Percentiles rank a stretch among this genome's conserved stretches.
Evolutionary conservation across 352 stramenopile species (phyloP).

Genomic region (Phytophthora sojae): DNA sequence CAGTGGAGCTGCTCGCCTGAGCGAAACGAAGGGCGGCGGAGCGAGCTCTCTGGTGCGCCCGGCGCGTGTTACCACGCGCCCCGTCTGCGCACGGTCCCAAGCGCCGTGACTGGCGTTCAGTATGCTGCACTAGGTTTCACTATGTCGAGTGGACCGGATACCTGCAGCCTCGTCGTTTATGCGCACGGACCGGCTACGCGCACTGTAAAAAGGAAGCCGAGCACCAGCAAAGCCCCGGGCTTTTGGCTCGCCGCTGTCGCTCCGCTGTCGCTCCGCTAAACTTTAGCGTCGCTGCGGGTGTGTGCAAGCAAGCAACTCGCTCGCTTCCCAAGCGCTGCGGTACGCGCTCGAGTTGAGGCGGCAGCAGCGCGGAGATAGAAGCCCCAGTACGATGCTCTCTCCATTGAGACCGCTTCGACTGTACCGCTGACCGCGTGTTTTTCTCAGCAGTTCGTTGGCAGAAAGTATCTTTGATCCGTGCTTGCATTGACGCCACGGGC

Average conservation of each 20-base stretch:
- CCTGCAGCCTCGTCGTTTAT: conserved; percentile 2
- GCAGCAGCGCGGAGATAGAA: too few relatives aligned
- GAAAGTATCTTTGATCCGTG: conserved; percentile 19
- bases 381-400: too few relatives aligned
- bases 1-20: too few relatives aligned
- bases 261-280: background rate
- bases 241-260: too few relatives aligned
- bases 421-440: background rate
- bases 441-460: conserved; percentile 8
- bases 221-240: background rate
- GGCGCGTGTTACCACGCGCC: conserved; percentile 1
- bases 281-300: conserved; percentile 11
- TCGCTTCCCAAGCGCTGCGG: background rate
- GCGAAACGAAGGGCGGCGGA: conserved; percentile 43
- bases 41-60: conserved; percentile 21
- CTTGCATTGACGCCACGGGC: conserved; percentile 9
- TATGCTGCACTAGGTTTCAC: conserved; percentile 27
- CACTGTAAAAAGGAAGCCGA: conserved; percentile 2
- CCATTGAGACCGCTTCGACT: background rate
- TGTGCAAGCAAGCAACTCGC: conserved; percentile 13
- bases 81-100: conserved; percentile 10
- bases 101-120: conserved; percentile 23
- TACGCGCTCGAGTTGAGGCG: background rate
- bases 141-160: conserved; percentile 23
- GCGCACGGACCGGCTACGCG: background rate